Conservation (phyloP, 202 grass and related monocot species). For the Setaria italica region DNA sequence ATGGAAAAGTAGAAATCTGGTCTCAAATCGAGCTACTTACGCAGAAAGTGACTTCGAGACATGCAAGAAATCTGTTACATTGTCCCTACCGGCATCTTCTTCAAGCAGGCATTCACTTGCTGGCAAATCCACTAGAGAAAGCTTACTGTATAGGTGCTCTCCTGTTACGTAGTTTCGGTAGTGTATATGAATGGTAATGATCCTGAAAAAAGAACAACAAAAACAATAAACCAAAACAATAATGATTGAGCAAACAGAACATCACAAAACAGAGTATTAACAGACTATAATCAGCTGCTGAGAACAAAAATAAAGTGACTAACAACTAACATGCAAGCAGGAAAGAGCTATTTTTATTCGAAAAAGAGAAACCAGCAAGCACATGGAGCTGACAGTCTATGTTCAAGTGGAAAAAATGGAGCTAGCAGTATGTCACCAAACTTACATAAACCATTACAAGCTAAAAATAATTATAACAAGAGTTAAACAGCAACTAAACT, state of each 20-base stretch:
- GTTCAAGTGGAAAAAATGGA: not conserved
- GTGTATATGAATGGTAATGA: constrained; percentile 97
- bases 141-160: constrained; percentile 94
- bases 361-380: not conserved
- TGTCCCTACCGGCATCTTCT: constrained; percentile 82
- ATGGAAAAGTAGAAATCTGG: constrained; percentile 14
- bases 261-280: constrained; percentile 1
- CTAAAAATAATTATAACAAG: constrained; percentile 6
- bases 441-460: constrained; percentile 5
- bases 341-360: constrained; percentile 13
- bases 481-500: not conserved
- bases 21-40: constrained; percentile 64
- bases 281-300: constrained; percentile 21
- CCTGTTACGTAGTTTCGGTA: constrained; percentile 81
- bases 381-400: not conserved
- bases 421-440: not conserved
- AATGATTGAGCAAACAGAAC: not conserved
- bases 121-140: constrained; percentile 94
- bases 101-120: constrained; percentile 78
- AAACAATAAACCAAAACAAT: constrained; percentile 41
- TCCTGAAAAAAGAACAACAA: constrained; percentile 70
- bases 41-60: constrained; percentile 97
- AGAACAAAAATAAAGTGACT: constrained; percentile 24
- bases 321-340: constrained; percentile 15
- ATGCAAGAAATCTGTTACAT: constrained; percentile 88